Base-by-base conservation (phyloP, 352 stramenopile genomes). In the Phytopythium montanum region DNA sequence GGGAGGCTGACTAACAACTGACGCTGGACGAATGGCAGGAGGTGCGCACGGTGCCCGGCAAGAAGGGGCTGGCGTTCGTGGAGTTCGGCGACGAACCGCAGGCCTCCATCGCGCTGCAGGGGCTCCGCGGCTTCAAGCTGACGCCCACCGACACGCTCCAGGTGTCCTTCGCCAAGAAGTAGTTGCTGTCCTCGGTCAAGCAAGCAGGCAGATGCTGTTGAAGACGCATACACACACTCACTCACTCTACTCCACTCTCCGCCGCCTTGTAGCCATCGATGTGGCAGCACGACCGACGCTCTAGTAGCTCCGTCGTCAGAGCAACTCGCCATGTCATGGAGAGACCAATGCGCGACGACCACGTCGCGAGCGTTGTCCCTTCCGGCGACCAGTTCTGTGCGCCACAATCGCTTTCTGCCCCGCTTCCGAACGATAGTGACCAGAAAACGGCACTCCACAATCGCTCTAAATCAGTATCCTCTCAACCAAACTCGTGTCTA, bases 51-150 rank as follows among this genome's bases (percentile, higher is more conserved):
- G 90, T 97, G 46, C 92, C 92, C 18, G 92, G 92, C 55, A 96
- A 97, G 62, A 89, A 88, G 66, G 94, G 95, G 7, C 73, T 98
- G 54, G 96, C 94, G 54, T 99, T 98, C 69, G 92, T 99, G 64
- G 95, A 99, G 78, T 99, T 98, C 86, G 85, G 77, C 45, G 83
- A 95, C 64, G 85, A 95, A 50, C 76, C 82, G 16, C 85, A 95
- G 65, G 85, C 85, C 4, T 71, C 79, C 42, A 92, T 93, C 60
- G 85, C 85, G 31, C 64, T 93, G 58, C 83, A 95, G 62, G 83
- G 81, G 13, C 84, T 95, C 45, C 76, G 73, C 48, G 83, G 85
- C 33, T 95, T 95, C 69, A 93, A 93, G 65, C 78, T 95, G 66
- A 93, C 83, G 50, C 79, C 85, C 25, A 92, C 84, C 36, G 85